Conservation (phyloP, 2,329 filamentous ascomycete genomes). For the Daldinia eschscholtzii region DNA sequence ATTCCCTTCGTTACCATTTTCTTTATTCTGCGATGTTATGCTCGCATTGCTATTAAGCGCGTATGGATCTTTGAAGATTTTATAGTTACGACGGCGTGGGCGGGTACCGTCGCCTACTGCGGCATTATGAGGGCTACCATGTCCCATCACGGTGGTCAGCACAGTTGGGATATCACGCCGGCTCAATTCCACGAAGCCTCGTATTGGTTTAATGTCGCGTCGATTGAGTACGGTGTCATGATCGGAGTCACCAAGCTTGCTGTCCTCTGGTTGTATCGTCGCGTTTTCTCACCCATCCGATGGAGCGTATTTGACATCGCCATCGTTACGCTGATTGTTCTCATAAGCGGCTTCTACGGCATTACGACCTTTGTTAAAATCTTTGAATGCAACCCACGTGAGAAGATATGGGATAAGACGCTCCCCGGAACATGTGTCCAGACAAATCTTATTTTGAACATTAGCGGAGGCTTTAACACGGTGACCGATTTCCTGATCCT, state of each 20-base stretch:
- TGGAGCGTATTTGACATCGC: conserved; percentile 37
- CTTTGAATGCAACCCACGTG: conserved; percentile 37
- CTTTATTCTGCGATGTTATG: conserved; percentile 37
- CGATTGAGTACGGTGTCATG: conserved; percentile 39
- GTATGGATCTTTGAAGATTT: conserved; percentile 43
- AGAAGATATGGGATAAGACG: conserved; percentile 32
- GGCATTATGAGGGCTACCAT: conserved; percentile 25
- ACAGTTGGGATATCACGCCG: conserved; percentile 40
- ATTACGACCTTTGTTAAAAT: conserved; percentile 41
- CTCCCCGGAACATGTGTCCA: conserved; percentile 39
- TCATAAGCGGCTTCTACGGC: conserved; percentile 35
- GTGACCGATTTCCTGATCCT: conserved; percentile 42
- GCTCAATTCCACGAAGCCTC: conserved; percentile 26
- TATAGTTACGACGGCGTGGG: conserved; percentile 22
- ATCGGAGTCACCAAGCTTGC: conserved; percentile 43
- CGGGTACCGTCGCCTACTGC: conserved; percentile 32
- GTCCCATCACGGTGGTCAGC: conserved; percentile 38
- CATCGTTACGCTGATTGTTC: conserved; percentile 36
- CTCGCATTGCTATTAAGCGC: conserved; percentile 31
- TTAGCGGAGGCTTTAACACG: conserved; percentile 43
- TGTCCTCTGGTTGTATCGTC: conserved; percentile 43
- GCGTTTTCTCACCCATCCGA: conserved; percentile 42
- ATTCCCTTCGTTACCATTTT: conserved; percentile 36
- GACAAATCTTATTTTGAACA: conserved; percentile 27
- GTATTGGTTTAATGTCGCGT: conserved; percentile 42